Base-by-base conservation (phyloP, 2,329 filamentous ascomycete species). In the Epichloe typhina region DNA sequence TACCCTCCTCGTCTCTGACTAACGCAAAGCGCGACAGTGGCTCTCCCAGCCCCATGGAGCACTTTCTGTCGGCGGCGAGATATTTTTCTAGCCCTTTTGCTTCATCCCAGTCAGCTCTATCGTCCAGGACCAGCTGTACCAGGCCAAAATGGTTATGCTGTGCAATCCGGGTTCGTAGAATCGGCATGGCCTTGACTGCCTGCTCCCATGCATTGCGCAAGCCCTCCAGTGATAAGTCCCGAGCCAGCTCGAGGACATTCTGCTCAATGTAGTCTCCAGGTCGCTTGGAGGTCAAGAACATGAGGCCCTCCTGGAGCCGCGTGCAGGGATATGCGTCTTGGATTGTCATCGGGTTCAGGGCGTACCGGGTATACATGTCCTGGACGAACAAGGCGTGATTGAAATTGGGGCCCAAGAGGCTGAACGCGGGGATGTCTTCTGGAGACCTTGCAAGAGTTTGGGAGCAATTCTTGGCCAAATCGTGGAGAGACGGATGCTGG, bases 161-260 rank as follows among this genome's bases (percentile, higher is more conserved):
- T 0, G 74, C 64, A 44, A 76, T 71, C 40, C 71, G 65, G 0
- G 72, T 72, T 3, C 73, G 66, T 11, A 75, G 60, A 37, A 74
- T 72, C 2, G 55, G 46, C 3, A 42, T 46, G 7, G 38, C 5
- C 1, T 38, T 33, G 8, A 52, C 46, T 0, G 53, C 47, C 2
- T 50, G 15, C 33, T 57, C 49, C 56, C 53, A 57, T 2, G 57
- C 55, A 13, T 37, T 2, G 12, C 4, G 9, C 44, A 26, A 15
- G 60, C 53, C 2, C 13, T 17, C 3, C 49, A 9, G 56, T 11
- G 5, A 26, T 1, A 26, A 26, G 7, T 52, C 44, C 0, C 40
- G 11, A 15, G 54, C 38, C 3, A 62, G 37, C n/a, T 55, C 51
- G 5, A 58, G 45, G 5, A 52, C 53, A 1, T 37, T 37, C 5